Evolutionary conservation across 345 rosid genomes (phyloP), one percentile per base, ranked within the genome.

Genomic region (Eucalyptus erythrocorys): DNA sequence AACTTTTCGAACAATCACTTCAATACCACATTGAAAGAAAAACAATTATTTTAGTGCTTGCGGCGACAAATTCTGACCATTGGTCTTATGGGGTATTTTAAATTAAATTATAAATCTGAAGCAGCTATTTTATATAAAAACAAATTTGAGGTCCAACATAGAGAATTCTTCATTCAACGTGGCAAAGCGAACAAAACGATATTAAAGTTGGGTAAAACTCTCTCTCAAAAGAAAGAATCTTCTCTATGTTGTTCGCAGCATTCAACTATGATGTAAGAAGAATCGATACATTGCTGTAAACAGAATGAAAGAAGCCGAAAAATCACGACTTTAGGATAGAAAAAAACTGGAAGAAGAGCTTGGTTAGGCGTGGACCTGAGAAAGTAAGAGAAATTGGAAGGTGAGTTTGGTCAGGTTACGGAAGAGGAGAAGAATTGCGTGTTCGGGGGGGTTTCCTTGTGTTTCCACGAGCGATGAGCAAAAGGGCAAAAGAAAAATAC

Each of bases 391-490:
- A 10, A 51, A 79, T 71, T 57, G 89, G 85, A 79, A 81, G 89
- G 86, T 40, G 89, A 89, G 90, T 85, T 30, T 17, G 80, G 43
- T 17, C 43, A 34, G 1, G 80, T 68, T 17, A 32, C 43, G 59
- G 86, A 88, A 86, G 76, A 45, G 71, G 48, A 22, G 61, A 34
- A 79, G 64, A 48, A 90, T 66, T 84, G 80, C 89, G 90, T 90
- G 90, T 32, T 48, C 64, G 87, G 68, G 87, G 88, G 43, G 53
- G 61, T 24, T n/a, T 22, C 40, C 61, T 82, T 24, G 84, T 30
- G 89, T 88, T 85, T 85, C 86, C 51, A 89, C 87, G 51, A 89
- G 89, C 43, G 68, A 89, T 47, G 85, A 55, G 48, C 43, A 22
- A 13, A 66, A 64, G 24, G 42, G 50, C 50, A 43, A 9, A 21